A percentile compares a stretch with the other conserved stretches of the same genome.
Conservation (phyloP, 2,329 filamentous ascomycete genomes). For the Fusarium sp. region DNA sequence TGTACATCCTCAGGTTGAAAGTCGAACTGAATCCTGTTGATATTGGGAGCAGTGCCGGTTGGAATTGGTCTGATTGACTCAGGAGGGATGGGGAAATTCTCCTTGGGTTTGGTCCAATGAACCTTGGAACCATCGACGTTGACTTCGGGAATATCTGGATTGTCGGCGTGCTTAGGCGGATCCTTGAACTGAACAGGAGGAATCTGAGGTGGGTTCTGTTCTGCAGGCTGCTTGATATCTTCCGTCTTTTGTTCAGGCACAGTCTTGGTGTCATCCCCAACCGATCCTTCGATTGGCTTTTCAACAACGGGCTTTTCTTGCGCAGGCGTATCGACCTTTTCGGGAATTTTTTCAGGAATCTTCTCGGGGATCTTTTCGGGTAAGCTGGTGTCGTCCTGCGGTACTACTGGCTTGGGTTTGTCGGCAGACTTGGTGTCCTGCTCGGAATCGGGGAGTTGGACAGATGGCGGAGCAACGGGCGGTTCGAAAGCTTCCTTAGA, state of each 20-base stretch:
- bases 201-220: constrained; percentile 36
- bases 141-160: constrained; percentile 33
- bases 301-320: constrained; percentile 28
- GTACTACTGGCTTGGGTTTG: constrained; percentile 21
- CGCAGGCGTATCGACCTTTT: constrained; percentile 9
- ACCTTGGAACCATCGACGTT: constrained; percentile 53
- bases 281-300: constrained; percentile 16
- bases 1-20: constrained; percentile 77
- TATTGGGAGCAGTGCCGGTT: constrained; percentile 75
- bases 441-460: constrained; percentile 36
- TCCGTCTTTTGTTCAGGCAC: constrained; percentile 14
- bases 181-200: constrained; percentile 49
- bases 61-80: constrained; percentile 83
- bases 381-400: constrained; percentile 21
- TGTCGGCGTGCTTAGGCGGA: constrained; percentile 46
- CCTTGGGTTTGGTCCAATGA: constrained; percentile 82
- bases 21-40: constrained; percentile 82
- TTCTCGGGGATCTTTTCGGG: constrained; percentile 4
- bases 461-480: constrained; percentile 31
- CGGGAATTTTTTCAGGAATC: background rate
- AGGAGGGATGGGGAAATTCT: constrained; percentile 82
- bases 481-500: constrained; percentile 40
- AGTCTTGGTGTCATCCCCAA: constrained; percentile 15
- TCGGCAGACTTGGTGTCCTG: constrained; percentile 25
- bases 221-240: constrained; percentile 15